Evolutionary conservation across 192 early-diverging fungal species (phyloP).

Genomic region (Podila minutissima): DNA sequence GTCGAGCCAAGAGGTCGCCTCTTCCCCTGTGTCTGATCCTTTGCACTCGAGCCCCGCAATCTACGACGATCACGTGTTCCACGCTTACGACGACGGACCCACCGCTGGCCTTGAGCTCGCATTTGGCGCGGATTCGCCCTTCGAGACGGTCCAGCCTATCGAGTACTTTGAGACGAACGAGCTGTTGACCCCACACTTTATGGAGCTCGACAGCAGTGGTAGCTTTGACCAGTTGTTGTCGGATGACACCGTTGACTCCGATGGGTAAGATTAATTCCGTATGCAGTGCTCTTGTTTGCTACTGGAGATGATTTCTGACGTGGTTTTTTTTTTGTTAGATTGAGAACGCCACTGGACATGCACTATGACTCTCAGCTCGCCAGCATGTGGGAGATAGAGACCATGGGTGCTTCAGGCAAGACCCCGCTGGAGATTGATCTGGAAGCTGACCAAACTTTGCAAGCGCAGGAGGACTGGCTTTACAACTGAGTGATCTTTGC

Average conservation of each 20-base stretch:
- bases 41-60: conserved; percentile 12
- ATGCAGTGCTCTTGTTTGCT: neutral
- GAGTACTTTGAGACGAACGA: conserved; percentile 10
- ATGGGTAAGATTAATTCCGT: conserved; percentile 6
- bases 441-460: too few relatives aligned
- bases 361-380: too few relatives aligned
- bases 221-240: conserved; percentile 20
- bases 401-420: too few relatives aligned
- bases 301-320: neutral
- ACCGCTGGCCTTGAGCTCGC: conserved; percentile 1
- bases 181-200: conserved; percentile 17
- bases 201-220: too few relatives aligned
- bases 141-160: conserved; percentile 2
- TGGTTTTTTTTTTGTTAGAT: neutral
- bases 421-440: too few relatives aligned
- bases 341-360: too few relatives aligned
- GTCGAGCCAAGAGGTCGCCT: conserved; percentile 16
- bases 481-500: neutral
- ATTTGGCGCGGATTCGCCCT: conserved; percentile 18
- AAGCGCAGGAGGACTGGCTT: neutral
- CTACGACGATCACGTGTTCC: conserved; percentile 4
- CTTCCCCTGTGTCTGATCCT: neutral
- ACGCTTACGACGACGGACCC: conserved; percentile 1
- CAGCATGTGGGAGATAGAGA: too few relatives aligned
- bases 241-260: conserved; percentile 33